These are phyloP conservation scores for Magnolia kwangsiensis DNA, from an alignment of 164 flowering plant genomes.

Conservation along the genomic window DNA sequence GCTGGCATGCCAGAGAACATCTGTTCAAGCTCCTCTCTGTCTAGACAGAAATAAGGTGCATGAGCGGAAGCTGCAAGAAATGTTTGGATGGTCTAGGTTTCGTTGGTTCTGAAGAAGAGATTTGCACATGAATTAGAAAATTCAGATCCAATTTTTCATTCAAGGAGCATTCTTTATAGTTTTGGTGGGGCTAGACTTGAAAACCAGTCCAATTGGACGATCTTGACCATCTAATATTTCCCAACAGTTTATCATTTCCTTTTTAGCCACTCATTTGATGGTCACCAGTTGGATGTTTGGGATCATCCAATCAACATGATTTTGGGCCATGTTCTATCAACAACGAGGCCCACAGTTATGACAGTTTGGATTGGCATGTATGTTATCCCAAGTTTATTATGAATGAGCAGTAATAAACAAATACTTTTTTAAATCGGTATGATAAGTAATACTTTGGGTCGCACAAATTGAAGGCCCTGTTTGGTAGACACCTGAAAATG, in stretches of 20 bases:
- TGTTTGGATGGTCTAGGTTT: neutral
- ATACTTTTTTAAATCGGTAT: too few species aligned
- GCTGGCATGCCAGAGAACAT: slow-evolving; percentile 91
- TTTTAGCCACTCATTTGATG: neutral
- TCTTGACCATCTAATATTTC: neutral
- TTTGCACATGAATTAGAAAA: neutral
- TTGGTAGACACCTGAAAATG: too few species aligned
- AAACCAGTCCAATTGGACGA: neutral
- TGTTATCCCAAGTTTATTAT: too few species aligned
- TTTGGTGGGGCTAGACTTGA: neutral
- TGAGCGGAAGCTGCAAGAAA: neutral
- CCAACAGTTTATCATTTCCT: neutral
- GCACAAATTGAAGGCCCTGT: too few species aligned
- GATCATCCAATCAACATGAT: neutral
- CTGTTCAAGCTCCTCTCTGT: slow-evolving; percentile 80
- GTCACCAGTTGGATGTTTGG: neutral
- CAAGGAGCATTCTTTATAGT: neutral
- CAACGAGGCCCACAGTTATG: neutral
- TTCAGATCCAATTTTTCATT: neutral
- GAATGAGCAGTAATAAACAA: too few species aligned
- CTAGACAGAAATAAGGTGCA: neutral
- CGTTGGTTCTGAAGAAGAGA: neutral
- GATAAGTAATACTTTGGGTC: too few species aligned
- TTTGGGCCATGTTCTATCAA: neutral
- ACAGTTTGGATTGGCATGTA: neutral